Evolutionary conservation across 768 basidiomycete species (phyloP), one percentile per base, ranked within the genome.

Genomic region (Lactifluus subvellereus): DNA sequence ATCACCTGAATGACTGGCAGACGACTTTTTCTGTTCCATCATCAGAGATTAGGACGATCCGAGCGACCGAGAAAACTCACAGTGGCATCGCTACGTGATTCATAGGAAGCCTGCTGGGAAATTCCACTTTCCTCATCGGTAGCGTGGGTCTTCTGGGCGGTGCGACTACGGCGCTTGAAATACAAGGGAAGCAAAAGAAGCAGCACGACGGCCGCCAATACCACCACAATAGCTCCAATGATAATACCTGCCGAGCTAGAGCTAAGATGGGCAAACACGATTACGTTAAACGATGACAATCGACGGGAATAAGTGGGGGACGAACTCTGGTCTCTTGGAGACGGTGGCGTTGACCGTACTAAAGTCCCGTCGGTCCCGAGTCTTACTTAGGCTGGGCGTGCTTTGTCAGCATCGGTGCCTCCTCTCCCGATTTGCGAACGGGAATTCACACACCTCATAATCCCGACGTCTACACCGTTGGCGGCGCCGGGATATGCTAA

Each of bases 391-490:
- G 18, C 30, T 55, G 33, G 32, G 30, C 16, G 20, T 35, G 20
- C 47, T 22, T 48, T 48, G 40, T n/a, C 22, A 2, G 30, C 16
- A 40, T 22, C 32, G 20, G 33, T 30, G 18, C 4, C 2, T 9
- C n/a, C 18, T 37, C 11, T 40, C 22, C 30, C 22, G 4, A 7
- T 3, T 40, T 35, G 33, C 38, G 11, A 14, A 20, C 10, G 20
- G 16, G 22, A 55, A 11, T 20, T 33, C 20, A 54, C 65, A n/a
- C 35, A 66, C 61, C 57, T 66, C 8, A 13, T n/a, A n/a, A 59
- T 27, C n/a, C n/a, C 18, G 11, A 33, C 27, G 27, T 14, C 27
- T 11, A 6, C 27, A 18, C 18, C 16, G 14, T 42, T 18, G 20
- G 38, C 22, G 3, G 10, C 18, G 16, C 49, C 49, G 1, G 52